Evolutionary conservation across 805 yeast genomes (phyloP).

Genomic region (Cyberlindnera xylosilytica): DNA sequence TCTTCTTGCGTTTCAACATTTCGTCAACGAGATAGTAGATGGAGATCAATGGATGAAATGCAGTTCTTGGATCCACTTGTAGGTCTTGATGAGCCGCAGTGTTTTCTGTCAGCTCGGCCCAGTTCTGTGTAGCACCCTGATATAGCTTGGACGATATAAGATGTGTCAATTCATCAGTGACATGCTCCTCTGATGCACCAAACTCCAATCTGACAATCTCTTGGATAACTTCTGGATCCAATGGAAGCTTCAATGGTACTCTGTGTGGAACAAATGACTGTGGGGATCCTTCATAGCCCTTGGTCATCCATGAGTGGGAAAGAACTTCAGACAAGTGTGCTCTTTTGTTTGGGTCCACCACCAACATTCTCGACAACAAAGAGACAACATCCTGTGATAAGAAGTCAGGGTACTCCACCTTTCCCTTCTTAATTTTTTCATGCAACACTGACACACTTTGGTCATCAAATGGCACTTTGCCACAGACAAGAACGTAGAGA

Average conservation of each 20-base stretch:
- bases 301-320: conserved; percentile 92
- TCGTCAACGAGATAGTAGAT: conserved; percentile 86
- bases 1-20: conserved; percentile 66
- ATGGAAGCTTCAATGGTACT: conserved; percentile 66
- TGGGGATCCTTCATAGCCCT: conserved; percentile 76
- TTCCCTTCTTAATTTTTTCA: conserved; percentile 88
- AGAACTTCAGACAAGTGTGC: conserved; percentile 77
- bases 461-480: conserved; percentile 97
- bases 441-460: conserved; percentile 88
- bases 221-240: conserved; percentile 62
- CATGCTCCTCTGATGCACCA: conserved; percentile 58
- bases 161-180: conserved; percentile 51
- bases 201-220: conserved; percentile 80
- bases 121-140: conserved; percentile 53
- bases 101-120: conserved; percentile 39
- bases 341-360: conserved; percentile 81
- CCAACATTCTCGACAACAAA: conserved; percentile 81
- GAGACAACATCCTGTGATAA: conserved; percentile 79
- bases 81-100: conserved; percentile 10
- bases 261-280: conserved; percentile 74
- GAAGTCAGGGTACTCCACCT: conserved; percentile 85
- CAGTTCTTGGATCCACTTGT: conserved; percentile 61
- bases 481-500: conserved; percentile 90
- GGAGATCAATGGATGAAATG: conserved; percentile 85
- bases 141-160: conserved; percentile 67